Evolutionary conservation across 495 filamentous ascomycete species (phyloP).

Genomic region (Collariella sp.): DNA sequence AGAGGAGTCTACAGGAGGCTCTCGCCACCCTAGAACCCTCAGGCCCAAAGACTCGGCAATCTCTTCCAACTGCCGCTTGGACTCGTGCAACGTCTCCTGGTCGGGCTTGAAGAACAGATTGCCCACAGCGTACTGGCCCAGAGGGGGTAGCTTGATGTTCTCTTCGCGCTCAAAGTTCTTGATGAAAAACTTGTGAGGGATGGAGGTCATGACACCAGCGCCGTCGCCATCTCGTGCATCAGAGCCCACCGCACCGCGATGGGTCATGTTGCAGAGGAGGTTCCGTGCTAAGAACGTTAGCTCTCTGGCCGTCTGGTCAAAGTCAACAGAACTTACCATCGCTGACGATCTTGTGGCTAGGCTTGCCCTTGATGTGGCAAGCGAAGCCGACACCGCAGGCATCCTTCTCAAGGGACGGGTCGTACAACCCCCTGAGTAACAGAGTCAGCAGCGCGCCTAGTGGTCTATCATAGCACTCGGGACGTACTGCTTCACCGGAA

Average conservation of each 20-base stretch:
- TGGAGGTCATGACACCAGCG: constrained; percentile 98
- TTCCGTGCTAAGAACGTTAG: constrained; percentile 57
- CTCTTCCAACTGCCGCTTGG: constrained; percentile 81
- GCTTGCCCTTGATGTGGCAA: constrained; percentile 94
- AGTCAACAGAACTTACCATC: constrained; percentile 63
- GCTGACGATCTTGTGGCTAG: constrained; percentile 98
- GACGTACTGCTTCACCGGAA: constrained; percentile 83
- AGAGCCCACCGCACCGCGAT: constrained; percentile 94
- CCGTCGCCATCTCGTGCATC: constrained; percentile 97
- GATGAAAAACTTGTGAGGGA: constrained; percentile 96
- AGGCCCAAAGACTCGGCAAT: constrained; percentile 80
- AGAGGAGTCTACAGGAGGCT: constrained; percentile 85
- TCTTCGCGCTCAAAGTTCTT: constrained; percentile 95
- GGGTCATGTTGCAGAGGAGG: constrained; percentile 99
- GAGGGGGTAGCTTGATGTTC: constrained; percentile 72
- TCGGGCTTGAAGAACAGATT: constrained; percentile 99
- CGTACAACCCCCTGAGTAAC: constrained; percentile 66
- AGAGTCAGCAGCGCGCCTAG: constrained; percentile 3
- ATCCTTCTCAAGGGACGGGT: constrained; percentile 96
- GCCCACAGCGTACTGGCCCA: constrained; percentile 92
- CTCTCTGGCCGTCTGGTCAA: not conserved
- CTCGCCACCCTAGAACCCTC: constrained; percentile 92
- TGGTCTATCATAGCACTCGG: not conserved
- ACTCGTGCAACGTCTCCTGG: constrained; percentile 75
- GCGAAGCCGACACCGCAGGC: constrained; percentile 98